Conservation (phyloP, 352 stramenopile genomes). For the Blastocystis sp. region DNA sequence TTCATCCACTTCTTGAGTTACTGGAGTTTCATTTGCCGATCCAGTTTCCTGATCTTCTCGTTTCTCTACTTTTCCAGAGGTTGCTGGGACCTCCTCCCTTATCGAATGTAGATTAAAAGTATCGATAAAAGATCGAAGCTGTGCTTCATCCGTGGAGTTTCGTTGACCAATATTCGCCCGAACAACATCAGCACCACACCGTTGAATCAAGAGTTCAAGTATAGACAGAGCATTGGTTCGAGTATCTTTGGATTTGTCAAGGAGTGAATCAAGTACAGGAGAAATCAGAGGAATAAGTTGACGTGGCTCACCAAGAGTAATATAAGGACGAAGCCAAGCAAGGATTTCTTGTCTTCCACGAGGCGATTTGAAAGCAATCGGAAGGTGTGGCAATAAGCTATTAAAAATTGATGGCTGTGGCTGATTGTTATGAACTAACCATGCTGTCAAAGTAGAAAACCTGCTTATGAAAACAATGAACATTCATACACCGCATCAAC, state of each 20-base stretch:
- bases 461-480: not conserved
- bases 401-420: not conserved
- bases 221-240: not conserved
- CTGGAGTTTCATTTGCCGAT: too few species aligned
- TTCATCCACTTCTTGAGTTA: not conserved
- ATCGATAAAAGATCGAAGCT: constrained; percentile 21
- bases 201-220: not conserved
- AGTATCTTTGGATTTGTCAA: constrained; percentile 22
- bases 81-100: not conserved
- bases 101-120: not conserved
- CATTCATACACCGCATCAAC: not conserved
- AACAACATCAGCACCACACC: not conserved
- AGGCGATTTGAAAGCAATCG: not conserved
- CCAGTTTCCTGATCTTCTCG: not conserved
- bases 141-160: not conserved
- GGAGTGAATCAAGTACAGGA: not conserved
- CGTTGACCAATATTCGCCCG: not conserved
- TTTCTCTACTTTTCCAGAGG: too few species aligned
- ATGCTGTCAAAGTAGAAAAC: not conserved
- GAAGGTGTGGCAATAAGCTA: not conserved
- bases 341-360: not conserved
- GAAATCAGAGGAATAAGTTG: not conserved
- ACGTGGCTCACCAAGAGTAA: not conserved
- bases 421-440: not conserved
- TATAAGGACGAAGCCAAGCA: not conserved